These are phyloP conservation scores for Hippophae gyantsensis DNA, from an alignment of 306 rosid genomes.

Conservation along the genomic window DNA sequence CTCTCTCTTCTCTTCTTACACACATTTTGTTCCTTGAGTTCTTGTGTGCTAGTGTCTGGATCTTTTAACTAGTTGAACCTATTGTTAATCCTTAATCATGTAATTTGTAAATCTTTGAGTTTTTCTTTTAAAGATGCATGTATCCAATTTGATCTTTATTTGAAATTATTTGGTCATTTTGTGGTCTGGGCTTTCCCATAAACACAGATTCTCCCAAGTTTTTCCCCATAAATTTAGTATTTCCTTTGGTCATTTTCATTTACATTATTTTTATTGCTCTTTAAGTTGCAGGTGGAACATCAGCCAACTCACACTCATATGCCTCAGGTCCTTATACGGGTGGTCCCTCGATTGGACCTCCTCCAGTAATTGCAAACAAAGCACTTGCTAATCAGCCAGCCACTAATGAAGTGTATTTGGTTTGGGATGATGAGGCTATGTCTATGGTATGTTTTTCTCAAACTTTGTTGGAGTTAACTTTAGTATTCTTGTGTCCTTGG, in stretches of 20 bases:
- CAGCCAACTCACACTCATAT: slow-evolving; percentile 71
- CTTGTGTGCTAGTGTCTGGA: too few species aligned
- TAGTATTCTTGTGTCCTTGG: slow-evolving; percentile 9
- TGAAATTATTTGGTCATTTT: too few species aligned
- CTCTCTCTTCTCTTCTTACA: too few species aligned
- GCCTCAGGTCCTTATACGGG: slow-evolving; percentile 99
- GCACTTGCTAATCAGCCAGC: slow-evolving; percentile 79
- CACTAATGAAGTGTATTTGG: slow-evolving; percentile 85
- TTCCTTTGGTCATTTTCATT: slow-evolving; percentile 6
- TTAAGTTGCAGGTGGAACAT: slow-evolving; percentile 40
- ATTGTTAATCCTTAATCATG: too few species aligned
- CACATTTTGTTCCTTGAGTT: too few species aligned
- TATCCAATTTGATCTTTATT: too few species aligned
- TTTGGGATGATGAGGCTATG: slow-evolving; percentile 99
- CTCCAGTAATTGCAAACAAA: slow-evolving; percentile 91
- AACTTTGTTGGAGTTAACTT: neutral
- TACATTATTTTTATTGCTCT: slow-evolving; percentile 7
- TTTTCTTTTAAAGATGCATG: too few species aligned
- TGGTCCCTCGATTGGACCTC: slow-evolving; percentile 99
- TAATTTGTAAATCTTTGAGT: too few species aligned
- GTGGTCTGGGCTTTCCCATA: too few species aligned
- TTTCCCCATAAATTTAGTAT: neutral
- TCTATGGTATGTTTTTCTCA: slow-evolving; percentile 63
- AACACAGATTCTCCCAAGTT: neutral
- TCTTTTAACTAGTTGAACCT: too few species aligned